Conservation (phyloP, 2,329 filamentous ascomycete species). For the Beauveria rudraprayagi region DNA sequence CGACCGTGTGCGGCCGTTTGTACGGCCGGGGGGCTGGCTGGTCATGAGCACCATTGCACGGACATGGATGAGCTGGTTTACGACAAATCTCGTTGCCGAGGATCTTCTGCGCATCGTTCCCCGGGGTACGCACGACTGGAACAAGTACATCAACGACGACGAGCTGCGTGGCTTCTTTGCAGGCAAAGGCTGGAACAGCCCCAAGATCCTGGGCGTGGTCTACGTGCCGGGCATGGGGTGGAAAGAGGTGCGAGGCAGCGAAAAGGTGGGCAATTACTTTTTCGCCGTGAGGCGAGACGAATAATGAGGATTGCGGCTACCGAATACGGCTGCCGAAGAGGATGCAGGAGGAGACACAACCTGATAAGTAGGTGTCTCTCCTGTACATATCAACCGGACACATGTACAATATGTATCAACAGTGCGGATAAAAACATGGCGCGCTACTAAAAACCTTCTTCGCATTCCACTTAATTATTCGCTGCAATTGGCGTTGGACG, state of each 20-base stretch:
- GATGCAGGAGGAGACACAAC: background rate
- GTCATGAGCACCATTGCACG: conserved; percentile 87
- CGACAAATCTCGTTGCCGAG: conserved; percentile 88
- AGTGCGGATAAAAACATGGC: background rate
- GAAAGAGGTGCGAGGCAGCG: conserved; percentile 73
- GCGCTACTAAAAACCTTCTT: background rate
- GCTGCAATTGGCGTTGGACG: background rate
- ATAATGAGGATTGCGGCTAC: conserved; percentile 1
- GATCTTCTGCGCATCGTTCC: conserved; percentile 83
- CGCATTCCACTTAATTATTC: background rate
- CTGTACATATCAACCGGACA: background rate
- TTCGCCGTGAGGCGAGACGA: conserved; percentile 61
- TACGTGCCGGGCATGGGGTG: conserved; percentile 89
- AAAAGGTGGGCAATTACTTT: conserved; percentile 92
- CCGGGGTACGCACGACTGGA: conserved; percentile 90
- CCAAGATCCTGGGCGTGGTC: conserved; percentile 67
- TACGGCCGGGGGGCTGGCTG: conserved; percentile 88
- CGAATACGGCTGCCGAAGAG: background rate
- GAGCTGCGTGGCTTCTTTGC: conserved; percentile 58
- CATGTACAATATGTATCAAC: background rate
- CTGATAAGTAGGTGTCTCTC: too few species aligned
- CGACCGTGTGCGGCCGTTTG: conserved; percentile 60
- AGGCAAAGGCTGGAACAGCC: conserved; percentile 49
- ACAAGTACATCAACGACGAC: conserved; percentile 83
- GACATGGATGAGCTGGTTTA: conserved; percentile 81